Base-by-base conservation (phyloP, 1,139 yeast genomes). In the Protomyces gravidus region DNA sequence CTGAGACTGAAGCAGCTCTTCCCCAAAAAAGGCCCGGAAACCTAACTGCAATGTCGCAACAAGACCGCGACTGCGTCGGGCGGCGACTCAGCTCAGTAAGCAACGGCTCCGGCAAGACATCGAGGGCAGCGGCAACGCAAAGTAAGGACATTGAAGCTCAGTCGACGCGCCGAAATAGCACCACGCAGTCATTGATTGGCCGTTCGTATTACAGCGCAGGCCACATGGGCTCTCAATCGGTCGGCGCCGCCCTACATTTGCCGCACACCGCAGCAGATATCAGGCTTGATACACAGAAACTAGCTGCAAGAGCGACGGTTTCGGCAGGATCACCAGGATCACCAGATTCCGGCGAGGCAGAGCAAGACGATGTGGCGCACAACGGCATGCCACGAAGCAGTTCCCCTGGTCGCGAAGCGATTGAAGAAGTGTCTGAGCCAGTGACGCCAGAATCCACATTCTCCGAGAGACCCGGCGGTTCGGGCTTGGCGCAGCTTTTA, bases 281-380 rank as follows among this genome's bases (percentile, higher is more conserved):
- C 15, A 39, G 58, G 19, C 48, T 50, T 13, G 58, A 53, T 33
- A 53, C 58, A 15, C 58, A 53, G 21, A 53, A 53, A 33, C 19
- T 53, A 32, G 58, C 58, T 3, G 58, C 58, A 15, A 30, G 51
- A n/a, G 58, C 51, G 5, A 28, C 39, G n/a, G 33, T 39, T 17
- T 36, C 42, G 42, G 42, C 7, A 4, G 23, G 19, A 5, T 36
- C 42, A 17, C 42, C 42, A 6, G 21, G 17, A 5, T 36, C 42
- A n/a, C 9, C 42, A 3, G 23, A n/a, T 17, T 13, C 11, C 11
- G 11, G 19, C 5, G 21, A n/a, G 11, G 42, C 42, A 15, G 42
- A 36, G 23, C 23, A 15, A 6, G 9, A 5, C 11, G 42, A 36
- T 5, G 11, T 13, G 11, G 11, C 11, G 42, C 42, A 17, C 17